Evolutionary conservation across 768 basidiomycete genomes (phyloP).

Genomic region (Phylloporus sp.): DNA sequence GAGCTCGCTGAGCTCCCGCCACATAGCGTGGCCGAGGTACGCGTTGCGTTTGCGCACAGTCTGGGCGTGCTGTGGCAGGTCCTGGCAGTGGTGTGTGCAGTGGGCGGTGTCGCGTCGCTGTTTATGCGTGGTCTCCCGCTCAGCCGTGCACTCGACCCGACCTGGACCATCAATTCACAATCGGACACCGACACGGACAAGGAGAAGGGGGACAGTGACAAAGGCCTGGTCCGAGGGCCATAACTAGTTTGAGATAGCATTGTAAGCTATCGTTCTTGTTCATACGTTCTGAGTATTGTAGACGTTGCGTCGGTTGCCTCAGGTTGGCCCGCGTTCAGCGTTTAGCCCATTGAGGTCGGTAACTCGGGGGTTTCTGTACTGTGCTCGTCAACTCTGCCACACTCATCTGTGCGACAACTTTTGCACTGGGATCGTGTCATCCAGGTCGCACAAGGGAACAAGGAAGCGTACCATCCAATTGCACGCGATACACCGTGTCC

Average conservation of each 20-base stretch:
- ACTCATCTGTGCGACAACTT: slow-evolving; percentile 60
- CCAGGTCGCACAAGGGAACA: no score
- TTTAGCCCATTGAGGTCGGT: slow-evolving; percentile 46
- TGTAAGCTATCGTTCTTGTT: background rate
- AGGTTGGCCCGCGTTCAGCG: background rate
- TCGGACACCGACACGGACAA: background rate
- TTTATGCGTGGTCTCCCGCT: slow-evolving; percentile 17
- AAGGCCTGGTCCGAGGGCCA: background rate
- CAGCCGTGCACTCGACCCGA: slow-evolving; percentile 3
- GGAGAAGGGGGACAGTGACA: background rate
- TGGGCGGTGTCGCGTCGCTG: slow-evolving; percentile 13
- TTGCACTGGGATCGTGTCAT: slow-evolving; percentile 47
- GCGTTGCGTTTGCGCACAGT: slow-evolving; percentile 39
- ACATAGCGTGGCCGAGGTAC: slow-evolving; percentile 32
- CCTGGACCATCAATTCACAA: slow-evolving; percentile 3
- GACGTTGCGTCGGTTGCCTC: no score
- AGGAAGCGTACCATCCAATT: slow-evolving; percentile 32
- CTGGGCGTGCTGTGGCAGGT: slow-evolving; percentile 41
- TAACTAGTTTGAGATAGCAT: background rate
- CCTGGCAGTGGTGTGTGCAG: slow-evolving; percentile 35
- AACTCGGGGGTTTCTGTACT: slow-evolving; percentile 55
- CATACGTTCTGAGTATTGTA: no score
- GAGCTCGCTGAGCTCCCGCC: slow-evolving; percentile 34
- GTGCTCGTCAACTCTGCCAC: slow-evolving; percentile 40
- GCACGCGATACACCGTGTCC: slow-evolving; percentile 83